Conservation (phyloP, 352 stramenopile species). For the Pelagophyceae sp. region DNA sequence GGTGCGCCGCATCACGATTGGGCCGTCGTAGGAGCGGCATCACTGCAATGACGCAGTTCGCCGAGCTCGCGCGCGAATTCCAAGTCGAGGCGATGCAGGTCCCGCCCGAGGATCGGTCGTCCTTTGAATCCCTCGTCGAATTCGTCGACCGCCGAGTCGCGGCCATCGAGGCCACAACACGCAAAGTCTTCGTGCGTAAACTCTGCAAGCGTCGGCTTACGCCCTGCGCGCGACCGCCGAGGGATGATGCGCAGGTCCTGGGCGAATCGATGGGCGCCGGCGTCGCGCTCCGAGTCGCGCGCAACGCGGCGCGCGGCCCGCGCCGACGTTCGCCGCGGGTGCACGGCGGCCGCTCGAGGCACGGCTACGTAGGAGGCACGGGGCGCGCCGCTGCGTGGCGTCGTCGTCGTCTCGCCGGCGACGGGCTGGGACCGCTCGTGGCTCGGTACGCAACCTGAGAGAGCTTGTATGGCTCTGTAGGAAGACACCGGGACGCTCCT, state of each 20-base stretch:
- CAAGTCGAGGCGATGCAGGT: background rate
- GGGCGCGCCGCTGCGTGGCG: background rate
- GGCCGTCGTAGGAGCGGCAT: too few relatives aligned
- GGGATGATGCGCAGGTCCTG: too few relatives aligned
- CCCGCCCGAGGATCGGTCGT: background rate
- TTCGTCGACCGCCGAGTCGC: background rate
- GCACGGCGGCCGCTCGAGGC: too few relatives aligned
- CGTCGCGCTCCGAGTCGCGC: background rate
- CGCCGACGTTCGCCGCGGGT: too few relatives aligned
- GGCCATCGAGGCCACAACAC: background rate
- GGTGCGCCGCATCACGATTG: too few relatives aligned
- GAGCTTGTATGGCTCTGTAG: too few relatives aligned
- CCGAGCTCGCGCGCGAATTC: background rate
- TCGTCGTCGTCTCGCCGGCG: conserved; percentile 9
- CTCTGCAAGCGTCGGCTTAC: too few relatives aligned
- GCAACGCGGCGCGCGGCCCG: too few relatives aligned
- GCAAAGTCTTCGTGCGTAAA: background rate
- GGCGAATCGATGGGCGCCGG: conserved; percentile 6
- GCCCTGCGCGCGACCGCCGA: too few relatives aligned
- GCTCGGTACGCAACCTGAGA: too few relatives aligned
- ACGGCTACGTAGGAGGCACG: background rate
- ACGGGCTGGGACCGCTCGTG: background rate
- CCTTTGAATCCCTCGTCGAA: background rate
- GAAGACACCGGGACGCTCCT: too few relatives aligned
- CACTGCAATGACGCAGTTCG: background rate